A percentile compares a stretch with the other conserved stretches of the same genome.
These are phyloP conservation scores for Sclerotinia trifoliorum DNA, from an alignment of 2,329 filamentous ascomycete genomes.

Conservation along the genomic window DNA sequence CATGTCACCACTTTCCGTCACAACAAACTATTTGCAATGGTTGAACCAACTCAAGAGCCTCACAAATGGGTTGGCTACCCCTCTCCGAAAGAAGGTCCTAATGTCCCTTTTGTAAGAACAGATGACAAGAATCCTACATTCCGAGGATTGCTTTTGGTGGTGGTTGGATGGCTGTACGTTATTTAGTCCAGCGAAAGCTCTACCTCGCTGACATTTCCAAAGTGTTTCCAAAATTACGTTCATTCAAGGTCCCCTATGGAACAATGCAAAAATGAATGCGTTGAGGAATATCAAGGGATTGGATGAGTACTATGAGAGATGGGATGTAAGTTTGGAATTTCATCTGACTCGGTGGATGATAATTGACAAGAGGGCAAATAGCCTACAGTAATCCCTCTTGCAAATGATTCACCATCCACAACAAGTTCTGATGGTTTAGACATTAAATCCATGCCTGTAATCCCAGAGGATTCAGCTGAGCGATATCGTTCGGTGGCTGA, in stretches of 20 bases:
- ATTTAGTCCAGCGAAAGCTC: not conserved
- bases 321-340: slow-evolving; percentile 46
- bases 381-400: slow-evolving; percentile 58
- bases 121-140: slow-evolving; percentile 67
- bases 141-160: slow-evolving; percentile 61
- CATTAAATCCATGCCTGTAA: slow-evolving; percentile 44
- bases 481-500: slow-evolving; percentile 71
- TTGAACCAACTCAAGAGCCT: not conserved
- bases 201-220: not conserved
- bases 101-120: slow-evolving; percentile 47
- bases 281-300: slow-evolving; percentile 50
- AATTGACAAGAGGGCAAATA: slow-evolving; percentile 34
- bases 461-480: slow-evolving; percentile 45
- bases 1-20: not conserved
- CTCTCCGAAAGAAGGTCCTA: slow-evolving; percentile 32
- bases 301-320: slow-evolving; percentile 46
- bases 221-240: slow-evolving; percentile 58
- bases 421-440: slow-evolving; percentile 41
- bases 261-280: slow-evolving; percentile 59
- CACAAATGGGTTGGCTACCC: slow-evolving; percentile 33
- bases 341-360: not conserved
- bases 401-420: slow-evolving; percentile 30
- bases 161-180: slow-evolving; percentile 60
- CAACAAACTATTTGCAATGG: slow-evolving; percentile 5
- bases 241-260: slow-evolving; percentile 66